Percentiles rank a stretch among this genome's conserved stretches.
Conservation (phyloP, 148 eudicot genomes). For the Talinum fruticosum region DNA sequence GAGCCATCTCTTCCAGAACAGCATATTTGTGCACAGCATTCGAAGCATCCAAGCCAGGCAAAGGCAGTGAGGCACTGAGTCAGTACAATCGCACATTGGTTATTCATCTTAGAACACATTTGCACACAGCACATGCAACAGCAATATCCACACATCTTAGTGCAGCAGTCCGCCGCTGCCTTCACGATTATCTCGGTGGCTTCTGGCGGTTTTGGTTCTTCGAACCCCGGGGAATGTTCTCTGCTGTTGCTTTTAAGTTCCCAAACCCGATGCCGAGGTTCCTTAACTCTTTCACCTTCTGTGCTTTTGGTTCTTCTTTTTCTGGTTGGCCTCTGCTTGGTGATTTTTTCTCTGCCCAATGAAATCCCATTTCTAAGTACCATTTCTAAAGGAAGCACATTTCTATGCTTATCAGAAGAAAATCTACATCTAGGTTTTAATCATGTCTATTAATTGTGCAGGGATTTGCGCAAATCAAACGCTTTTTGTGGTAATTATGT, state of each 20-base stretch:
- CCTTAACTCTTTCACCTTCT: constrained; percentile 32
- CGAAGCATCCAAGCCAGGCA: constrained; percentile 70
- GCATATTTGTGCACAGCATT: constrained; percentile 53
- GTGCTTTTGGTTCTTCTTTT: constrained; percentile 29
- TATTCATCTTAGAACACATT: constrained; percentile 56
- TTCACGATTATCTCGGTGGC: constrained; percentile 63
- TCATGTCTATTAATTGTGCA: too few relatives aligned
- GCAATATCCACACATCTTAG: constrained; percentile 49
- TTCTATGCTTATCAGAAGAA: background rate
- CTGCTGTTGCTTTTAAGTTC: constrained; percentile 64
- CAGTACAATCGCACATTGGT: constrained; percentile 65
- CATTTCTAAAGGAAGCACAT: background rate
- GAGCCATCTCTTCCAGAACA: constrained; percentile 40
- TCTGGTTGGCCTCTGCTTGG: constrained; percentile 29
- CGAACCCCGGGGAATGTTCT: constrained; percentile 65
- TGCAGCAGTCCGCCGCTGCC: constrained; percentile 79
- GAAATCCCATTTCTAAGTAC: background rate
- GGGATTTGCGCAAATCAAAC: too few relatives aligned
- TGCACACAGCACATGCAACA: constrained; percentile 87
- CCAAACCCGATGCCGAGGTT: constrained; percentile 74
- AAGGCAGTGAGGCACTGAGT: constrained; percentile 66
- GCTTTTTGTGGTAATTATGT: too few relatives aligned
- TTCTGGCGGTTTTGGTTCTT: constrained; percentile 53
- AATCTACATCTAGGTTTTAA: too few relatives aligned
- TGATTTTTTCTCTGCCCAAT: constrained; percentile 38